Conservation (phyloP, 768 basidiomycete genomes). For the Nidularia sp. region DNA sequence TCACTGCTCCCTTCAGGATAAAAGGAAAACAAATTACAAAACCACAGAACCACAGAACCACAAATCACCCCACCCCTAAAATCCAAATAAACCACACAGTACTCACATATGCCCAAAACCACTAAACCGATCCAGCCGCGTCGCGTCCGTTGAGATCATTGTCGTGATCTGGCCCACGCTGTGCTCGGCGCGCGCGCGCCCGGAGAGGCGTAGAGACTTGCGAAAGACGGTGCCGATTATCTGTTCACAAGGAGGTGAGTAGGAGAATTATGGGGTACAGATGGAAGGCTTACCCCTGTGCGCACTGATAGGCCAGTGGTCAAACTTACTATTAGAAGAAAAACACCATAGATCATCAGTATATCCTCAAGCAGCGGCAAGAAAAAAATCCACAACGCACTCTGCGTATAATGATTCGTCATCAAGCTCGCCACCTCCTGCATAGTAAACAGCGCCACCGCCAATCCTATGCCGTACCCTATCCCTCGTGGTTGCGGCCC, state of each 20-base stretch:
- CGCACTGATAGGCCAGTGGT: conserved; percentile 44
- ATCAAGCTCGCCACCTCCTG: conserved; percentile 35
- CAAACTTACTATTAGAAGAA: conserved; percentile 30
- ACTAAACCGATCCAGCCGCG: conserved; percentile 48
- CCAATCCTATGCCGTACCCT: conserved; percentile 61
- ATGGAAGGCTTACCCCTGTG: conserved; percentile 33
- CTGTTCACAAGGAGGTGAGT: background rate
- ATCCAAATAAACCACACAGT: background rate
- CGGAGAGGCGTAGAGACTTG: conserved; percentile 66
- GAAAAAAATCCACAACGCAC: conserved; percentile 14
- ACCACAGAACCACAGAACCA: too few species aligned
- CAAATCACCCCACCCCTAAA: background rate
- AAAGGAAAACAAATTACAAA: too few species aligned
- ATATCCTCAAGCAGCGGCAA: background rate
- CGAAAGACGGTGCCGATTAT: conserved; percentile 39
- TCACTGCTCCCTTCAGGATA: too few species aligned
- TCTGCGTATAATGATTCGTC: conserved; percentile 41
- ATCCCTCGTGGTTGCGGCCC: conserved; percentile 36
- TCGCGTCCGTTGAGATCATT: conserved; percentile 63
- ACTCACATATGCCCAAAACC: conserved; percentile 37
- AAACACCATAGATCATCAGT: background rate
- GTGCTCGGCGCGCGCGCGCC: conserved; percentile 51
- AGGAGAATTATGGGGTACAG: background rate
- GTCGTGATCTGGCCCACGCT: conserved; percentile 67
- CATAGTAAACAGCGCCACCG: conserved; percentile 55